Base-by-base conservation (phyloP, 2,329 filamentous ascomycete species). In the Trichoderma atroviride region DNA sequence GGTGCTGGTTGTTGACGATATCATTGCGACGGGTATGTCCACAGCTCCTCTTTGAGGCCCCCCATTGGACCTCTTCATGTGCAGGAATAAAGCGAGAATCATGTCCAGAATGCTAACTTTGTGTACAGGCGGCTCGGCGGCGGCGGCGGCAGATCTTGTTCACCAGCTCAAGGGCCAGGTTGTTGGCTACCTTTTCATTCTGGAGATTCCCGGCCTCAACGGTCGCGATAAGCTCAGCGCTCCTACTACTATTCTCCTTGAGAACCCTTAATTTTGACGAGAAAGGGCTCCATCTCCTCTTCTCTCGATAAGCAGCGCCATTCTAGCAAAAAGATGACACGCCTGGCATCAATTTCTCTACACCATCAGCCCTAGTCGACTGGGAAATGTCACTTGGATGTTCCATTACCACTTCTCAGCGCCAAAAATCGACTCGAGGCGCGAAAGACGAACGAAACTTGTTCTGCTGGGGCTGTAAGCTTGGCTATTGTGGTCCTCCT, bases 1-100 rank as follows among this genome's bases (percentile, higher is more conserved):
- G 80, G 95, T 97, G 69, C 84, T 99, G 72, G 87, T 99, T 73
- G 94, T 99, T 37, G 96, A 99, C 81, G 96, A 99, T 80, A 97
- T 99, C 78, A 98, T 99, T 83, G 96, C 96, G 69, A 99, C 96
- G 73, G 95, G 95, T 97, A 85, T 80, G 91, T 83, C 62, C n/a
- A 22, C 11, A 13, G 40, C 40, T 50, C 11, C 3, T 9, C 29
- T 64, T 16, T 10, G 3, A 29, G 60, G 52, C 22, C 22, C 22
- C 47, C 47, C 31, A 52, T 37, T 52, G 64, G 67, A 58, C 69
- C 62, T 67, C 24, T 11, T 31, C 19, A n/a, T 14, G 40, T 7
- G 40, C 29, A 24, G 24, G 22, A 27, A 50, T 24, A 11, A n/a
- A n/a, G 33, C 27, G 14, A 22, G 24, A 2, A n/a, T 50, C 10